A percentile compares a stretch with the other conserved stretches of the same genome.
phyloP scores from a whole-genome alignment of 2,329 filamentous ascomycete genomes.

The Dactylellina cionopaga region DNA sequence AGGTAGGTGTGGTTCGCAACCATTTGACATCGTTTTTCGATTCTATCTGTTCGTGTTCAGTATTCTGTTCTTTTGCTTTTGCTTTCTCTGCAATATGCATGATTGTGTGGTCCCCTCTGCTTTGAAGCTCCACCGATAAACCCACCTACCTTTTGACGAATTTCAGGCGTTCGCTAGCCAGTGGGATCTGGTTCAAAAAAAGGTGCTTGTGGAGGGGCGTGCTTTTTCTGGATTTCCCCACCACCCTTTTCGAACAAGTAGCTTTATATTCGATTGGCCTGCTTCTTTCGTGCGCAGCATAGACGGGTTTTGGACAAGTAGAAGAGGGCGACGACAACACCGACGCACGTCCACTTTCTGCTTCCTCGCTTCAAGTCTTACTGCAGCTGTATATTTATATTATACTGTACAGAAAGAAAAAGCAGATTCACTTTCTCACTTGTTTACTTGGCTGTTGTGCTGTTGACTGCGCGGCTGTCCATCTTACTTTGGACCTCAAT shows the following conservation, averaged over 20 bases:
- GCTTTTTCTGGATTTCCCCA: conserved; percentile 22
- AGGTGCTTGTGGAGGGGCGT: conserved; percentile 30
- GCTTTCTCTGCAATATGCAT: conserved; percentile 39
- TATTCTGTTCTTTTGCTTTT: conserved; percentile 1
- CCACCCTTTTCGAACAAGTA: conserved; percentile 39
- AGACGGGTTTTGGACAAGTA: not conserved
- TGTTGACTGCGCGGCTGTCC: conserved; percentile 2
- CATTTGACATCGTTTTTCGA: conserved; percentile 41
- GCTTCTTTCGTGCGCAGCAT: conserved; percentile 5
- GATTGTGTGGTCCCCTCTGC: conserved; percentile 16
- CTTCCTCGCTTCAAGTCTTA: no score
- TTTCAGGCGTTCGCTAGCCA: conserved; percentile 30
- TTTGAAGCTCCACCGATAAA: conserved; percentile 4
- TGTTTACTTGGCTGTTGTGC: conserved; percentile 25
- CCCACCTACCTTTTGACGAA: conserved; percentile 28
- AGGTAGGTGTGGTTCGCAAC: conserved; percentile 51
- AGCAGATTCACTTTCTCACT: not conserved
- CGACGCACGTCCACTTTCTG: conserved; percentile 25
- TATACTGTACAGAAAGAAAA: not conserved
- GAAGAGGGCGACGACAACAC: conserved; percentile 37
- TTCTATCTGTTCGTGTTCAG: not conserved
- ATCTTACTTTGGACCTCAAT: conserved; percentile 10
- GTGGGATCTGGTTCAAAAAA: conserved; percentile 20
- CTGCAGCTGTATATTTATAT: not conserved
- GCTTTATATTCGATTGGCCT: conserved; percentile 28